A percentile compares a stretch with the other conserved stretches of the same genome.
Conservation (phyloP, 495 filamentous ascomycete species). For the Xylaria intraflava region DNA sequence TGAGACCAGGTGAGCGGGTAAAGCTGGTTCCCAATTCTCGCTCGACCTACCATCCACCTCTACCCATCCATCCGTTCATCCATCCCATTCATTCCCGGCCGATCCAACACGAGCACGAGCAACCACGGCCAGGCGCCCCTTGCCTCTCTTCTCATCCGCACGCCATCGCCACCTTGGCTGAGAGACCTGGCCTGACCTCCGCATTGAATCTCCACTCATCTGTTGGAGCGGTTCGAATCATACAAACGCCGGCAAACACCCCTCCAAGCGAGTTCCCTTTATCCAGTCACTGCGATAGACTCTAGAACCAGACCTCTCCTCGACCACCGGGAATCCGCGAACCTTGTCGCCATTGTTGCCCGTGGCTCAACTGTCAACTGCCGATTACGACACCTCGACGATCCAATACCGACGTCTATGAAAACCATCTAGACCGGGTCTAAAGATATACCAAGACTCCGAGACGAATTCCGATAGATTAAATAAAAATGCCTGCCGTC, state of each 20-base stretch:
- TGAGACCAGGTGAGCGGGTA: too few species aligned
- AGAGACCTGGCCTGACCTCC: neutral
- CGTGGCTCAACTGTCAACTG: neutral
- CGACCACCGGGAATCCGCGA: neutral
- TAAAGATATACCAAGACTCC: neutral
- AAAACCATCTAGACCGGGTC: neutral
- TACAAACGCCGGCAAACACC: neutral
- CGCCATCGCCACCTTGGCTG: too few species aligned
- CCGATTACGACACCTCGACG: neutral
- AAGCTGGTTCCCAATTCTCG: too few species aligned
- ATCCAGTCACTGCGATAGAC: neutral
- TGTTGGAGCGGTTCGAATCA: neutral
- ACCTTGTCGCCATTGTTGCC: too few species aligned
- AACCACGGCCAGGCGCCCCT: too few species aligned
- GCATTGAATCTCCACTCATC: neutral
- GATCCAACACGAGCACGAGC: too few species aligned
- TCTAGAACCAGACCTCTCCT: neutral
- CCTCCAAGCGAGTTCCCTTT: neutral
- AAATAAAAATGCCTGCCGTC: conserved; percentile 24
- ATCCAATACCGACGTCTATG: neutral
- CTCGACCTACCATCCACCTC: too few species aligned
- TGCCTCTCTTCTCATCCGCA: too few species aligned
- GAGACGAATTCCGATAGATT: neutral
- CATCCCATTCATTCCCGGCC: too few species aligned
- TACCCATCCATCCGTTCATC: too few species aligned